Percentiles rank a stretch among this genome's conserved stretches.
Conservation (phyloP, 139 green algal genomes). For the Chlamydomonas sp. region DNA sequence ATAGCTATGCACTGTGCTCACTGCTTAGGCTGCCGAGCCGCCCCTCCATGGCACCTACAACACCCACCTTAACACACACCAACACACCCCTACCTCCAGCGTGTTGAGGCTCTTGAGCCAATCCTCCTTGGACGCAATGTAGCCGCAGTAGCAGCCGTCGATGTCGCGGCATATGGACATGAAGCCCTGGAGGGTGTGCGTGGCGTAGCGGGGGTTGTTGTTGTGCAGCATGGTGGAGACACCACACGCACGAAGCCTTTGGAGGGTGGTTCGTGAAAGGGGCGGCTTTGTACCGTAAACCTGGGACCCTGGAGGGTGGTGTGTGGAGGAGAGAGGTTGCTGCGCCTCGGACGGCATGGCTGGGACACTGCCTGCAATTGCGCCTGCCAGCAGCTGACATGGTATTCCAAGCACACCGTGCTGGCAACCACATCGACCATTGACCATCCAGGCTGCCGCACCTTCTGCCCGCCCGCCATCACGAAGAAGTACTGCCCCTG, state of each 20-base stretch:
- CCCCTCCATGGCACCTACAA: too few species aligned
- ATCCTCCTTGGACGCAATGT: neutral
- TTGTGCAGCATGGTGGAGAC: too few species aligned
- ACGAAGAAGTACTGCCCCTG: slow-evolving; percentile 24
- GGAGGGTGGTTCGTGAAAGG: too few species aligned
- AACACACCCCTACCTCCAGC: neutral
- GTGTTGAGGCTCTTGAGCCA: neutral
- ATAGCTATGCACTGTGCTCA: too few species aligned
- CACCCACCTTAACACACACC: neutral
- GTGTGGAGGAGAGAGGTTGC: neutral
- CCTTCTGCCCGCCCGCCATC: slow-evolving; percentile 7
- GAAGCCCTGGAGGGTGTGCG: neutral
- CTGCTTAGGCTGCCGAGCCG: too few species aligned
- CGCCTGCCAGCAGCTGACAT: too few species aligned
- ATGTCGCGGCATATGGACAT: slow-evolving; percentile 19
- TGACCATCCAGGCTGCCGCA: neutral
- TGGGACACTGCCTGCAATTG: too few species aligned
- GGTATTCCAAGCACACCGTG: too few species aligned
- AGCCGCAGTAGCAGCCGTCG: slow-evolving; percentile 36
- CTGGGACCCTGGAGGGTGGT: neutral
- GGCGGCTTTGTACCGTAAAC: too few species aligned
- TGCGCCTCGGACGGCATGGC: too few species aligned
- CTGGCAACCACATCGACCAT: neutral
- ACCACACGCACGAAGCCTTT: too few species aligned
- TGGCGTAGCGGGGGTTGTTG: neutral